phyloP scores from a whole-genome alignment of 257 asterid genomes.

The Nicotiana noctiflora region DNA sequence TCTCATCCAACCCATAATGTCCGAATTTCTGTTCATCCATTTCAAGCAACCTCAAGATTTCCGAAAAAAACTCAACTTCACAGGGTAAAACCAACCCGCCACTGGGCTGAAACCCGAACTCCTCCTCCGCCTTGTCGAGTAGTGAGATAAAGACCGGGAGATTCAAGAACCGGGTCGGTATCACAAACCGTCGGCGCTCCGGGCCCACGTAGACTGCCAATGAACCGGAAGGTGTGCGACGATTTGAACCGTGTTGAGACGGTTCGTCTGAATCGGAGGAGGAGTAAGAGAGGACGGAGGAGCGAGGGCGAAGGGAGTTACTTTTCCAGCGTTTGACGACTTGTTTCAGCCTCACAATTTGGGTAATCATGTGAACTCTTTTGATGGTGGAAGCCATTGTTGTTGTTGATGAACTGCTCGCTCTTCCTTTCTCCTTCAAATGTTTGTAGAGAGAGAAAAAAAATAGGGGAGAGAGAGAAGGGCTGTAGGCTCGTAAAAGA shows the following conservation, averaged over 20 bases:
- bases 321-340: constrained; percentile 48
- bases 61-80: constrained; percentile 37
- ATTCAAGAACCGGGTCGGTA: constrained; percentile 58
- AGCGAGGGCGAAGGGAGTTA: constrained; percentile 26
- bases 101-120: constrained; percentile 46
- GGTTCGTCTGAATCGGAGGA: constrained; percentile 1
- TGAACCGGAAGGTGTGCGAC: constrained; percentile 44
- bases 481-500: no score
- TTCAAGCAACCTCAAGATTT: constrained; percentile 34
- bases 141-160: constrained; percentile 47
- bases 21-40: constrained; percentile 43
- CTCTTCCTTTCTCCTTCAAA: neutral
- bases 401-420: neutral
- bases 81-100: constrained; percentile 59
- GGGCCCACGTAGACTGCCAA: constrained; percentile 58
- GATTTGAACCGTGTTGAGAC: neutral
- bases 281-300: neutral
- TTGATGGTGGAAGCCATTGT: constrained; percentile 2
- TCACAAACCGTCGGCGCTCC: constrained; percentile 44
- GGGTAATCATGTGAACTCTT: constrained; percentile 33
- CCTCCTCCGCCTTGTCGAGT: constrained; percentile 56
- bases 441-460: neutral
- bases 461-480: neutral
- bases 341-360: constrained; percentile 49
- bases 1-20: constrained; percentile 36